These are phyloP conservation scores for Epichloe coenophiala DNA, from an alignment of 2,329 filamentous ascomycete species.

Conservation along the genomic window DNA sequence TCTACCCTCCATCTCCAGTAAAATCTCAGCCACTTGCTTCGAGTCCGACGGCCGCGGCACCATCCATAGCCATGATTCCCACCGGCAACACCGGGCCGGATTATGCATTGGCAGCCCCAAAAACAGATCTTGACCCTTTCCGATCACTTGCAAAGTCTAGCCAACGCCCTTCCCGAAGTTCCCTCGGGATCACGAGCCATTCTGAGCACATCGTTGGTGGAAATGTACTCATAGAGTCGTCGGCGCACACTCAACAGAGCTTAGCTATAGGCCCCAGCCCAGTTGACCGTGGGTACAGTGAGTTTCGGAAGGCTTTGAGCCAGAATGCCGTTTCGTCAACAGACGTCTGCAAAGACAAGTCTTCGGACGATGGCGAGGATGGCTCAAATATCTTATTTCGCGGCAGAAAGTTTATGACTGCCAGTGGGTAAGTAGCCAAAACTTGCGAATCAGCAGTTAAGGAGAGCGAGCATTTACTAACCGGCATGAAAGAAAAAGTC, in stretches of 20 bases:
- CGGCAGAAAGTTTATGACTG: slow-evolving; percentile 18
- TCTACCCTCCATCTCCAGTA: slow-evolving; percentile 42
- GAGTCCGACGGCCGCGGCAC: not conserved
- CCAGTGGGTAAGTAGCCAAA: slow-evolving; percentile 17
- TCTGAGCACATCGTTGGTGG: slow-evolving; percentile 18
- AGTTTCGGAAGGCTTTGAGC: slow-evolving; percentile 14
- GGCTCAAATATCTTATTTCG: slow-evolving; percentile 24
- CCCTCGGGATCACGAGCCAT: slow-evolving; percentile 17
- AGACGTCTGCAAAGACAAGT: slow-evolving; percentile 11
- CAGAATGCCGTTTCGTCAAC: slow-evolving; percentile 3
- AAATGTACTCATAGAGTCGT: slow-evolving; percentile 11
- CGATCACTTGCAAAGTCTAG: slow-evolving; percentile 7
- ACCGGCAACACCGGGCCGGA: slow-evolving; percentile 2
- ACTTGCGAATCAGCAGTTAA: not conserved
- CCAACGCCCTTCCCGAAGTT: slow-evolving; percentile 11
- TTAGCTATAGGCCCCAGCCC: slow-evolving; percentile 12
- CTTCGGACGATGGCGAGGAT: slow-evolving; percentile 20
- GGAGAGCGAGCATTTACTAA: not conserved
- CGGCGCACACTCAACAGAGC: slow-evolving; percentile 10
- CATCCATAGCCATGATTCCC: not conserved
- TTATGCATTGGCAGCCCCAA: not conserved
- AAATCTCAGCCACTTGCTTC: slow-evolving; percentile 2
- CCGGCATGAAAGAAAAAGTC: slow-evolving; percentile 19
- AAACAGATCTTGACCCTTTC: slow-evolving; percentile 11
- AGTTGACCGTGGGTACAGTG: slow-evolving; percentile 13